These are phyloP conservation scores for Adansonia rubrostipa DNA, from an alignment of 441 rosid genomes.

Conservation along the genomic window DNA sequence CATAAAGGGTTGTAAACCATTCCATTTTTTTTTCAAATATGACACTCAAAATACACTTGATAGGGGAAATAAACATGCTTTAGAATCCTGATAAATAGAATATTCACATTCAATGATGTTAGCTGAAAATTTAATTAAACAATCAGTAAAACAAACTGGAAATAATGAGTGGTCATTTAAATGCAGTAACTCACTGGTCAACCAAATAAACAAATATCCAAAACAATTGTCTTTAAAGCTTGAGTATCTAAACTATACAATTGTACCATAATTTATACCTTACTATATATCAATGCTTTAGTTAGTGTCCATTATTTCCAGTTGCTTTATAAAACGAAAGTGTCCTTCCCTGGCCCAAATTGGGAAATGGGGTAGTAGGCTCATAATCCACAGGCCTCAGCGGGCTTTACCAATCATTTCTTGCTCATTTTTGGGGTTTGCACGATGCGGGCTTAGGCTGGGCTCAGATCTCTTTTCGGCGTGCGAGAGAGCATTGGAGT, in stretches of 20 bases:
- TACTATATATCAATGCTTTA: neutral
- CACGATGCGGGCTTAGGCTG: neutral
- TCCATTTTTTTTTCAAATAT: neutral
- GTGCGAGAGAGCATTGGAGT: neutral
- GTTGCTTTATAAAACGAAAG: too few relatives aligned
- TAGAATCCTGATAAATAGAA: neutral
- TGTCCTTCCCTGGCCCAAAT: too few relatives aligned
- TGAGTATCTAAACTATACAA: constrained; percentile 82
- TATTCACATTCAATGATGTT: neutral
- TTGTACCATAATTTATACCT: constrained; percentile 19
- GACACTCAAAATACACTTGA: neutral
- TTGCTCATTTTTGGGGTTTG: neutral
- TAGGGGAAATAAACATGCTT: constrained; percentile 1
- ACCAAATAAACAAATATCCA: constrained; percentile 90
- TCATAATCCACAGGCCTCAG: constrained; percentile 59
- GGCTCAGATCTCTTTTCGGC: neutral
- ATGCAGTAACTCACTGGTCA: constrained; percentile 63
- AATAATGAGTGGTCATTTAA: constrained; percentile 2
- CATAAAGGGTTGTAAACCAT: neutral
- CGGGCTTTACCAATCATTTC: neutral
- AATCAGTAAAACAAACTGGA: neutral
- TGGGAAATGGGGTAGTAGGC: constrained; percentile 57
- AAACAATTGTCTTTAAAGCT: constrained; percentile 93
- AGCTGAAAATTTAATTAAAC: neutral
- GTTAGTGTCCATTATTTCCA: too few relatives aligned